These are phyloP conservation scores for Mycena latifolia DNA, from an alignment of 768 basidiomycete genomes.

Conservation along the genomic window DNA sequence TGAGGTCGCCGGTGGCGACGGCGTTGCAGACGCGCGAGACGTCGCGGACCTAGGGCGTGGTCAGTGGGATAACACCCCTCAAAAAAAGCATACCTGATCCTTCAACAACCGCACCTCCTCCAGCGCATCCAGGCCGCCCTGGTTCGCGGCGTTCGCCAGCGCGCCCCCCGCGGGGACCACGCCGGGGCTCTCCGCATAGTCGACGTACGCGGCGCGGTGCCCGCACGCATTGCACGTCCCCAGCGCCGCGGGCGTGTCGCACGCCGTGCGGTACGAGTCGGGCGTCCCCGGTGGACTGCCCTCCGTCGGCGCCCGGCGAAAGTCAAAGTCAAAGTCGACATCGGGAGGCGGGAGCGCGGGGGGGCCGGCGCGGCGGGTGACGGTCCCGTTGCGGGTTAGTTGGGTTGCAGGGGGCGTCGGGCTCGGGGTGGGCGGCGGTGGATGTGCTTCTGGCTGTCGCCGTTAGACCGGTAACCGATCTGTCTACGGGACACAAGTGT, in stretches of 20 bases:
- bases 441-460: too few species aligned
- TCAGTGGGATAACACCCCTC: too few species aligned
- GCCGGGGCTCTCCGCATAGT: constrained; percentile 38
- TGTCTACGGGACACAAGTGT: too few species aligned
- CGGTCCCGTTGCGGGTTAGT: background rate
- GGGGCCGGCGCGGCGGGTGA: background rate
- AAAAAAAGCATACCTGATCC: constrained; percentile 57
- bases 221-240: constrained; percentile 19
- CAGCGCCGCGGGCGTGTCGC: background rate
- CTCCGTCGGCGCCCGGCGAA: background rate
- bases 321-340: constrained; percentile 7
- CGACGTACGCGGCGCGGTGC: constrained; percentile 4
- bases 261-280: background rate
- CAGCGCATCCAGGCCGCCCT: constrained; percentile 72
- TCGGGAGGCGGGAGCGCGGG: background rate
- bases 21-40: constrained; percentile 81
- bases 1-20: constrained; percentile 75
- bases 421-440: background rate
- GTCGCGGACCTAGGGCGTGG: constrained; percentile 62
- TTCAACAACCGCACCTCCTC: constrained; percentile 80
- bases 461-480: too few species aligned
- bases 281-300: too few species aligned
- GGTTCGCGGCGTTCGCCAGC: constrained; percentile 65
- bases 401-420: constrained; percentile 7
- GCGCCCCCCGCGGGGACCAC: constrained; percentile 68